Evolutionary conservation across 495 filamentous ascomycete genomes (phyloP), one percentile per base, ranked within the genome.

Genomic region (Aspergillus campestris): DNA sequence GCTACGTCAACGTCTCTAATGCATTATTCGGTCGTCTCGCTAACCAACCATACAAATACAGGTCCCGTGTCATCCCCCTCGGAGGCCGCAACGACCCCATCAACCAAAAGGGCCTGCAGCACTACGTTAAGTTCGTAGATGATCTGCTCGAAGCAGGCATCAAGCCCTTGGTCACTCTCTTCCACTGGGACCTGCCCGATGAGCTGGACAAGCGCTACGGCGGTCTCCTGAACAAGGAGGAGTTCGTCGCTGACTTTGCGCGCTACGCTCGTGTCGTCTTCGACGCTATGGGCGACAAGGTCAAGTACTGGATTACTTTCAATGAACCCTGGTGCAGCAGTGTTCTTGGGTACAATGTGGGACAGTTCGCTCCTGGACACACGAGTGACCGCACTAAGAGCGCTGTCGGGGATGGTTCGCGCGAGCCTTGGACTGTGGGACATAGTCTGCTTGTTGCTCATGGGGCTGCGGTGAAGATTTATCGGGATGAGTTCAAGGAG

Each of bases 11-110:
- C 72, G 12, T 37, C 15, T 31, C 27, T 9, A 6, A 24, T 45
- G 9, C 28, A 10, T n/a, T 27, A 11, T 33, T 12, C 27, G 10
- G 31, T 45, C 14, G 43, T 29, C 31, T 46, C 8, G 42, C 44
- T 12, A 6, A 15, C 13, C 4, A 24, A 24, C 4, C 7, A 24
- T 45, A 8, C 13, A 11, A 28, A 45, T 35, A 13, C 13, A 72
- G 84, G 84, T 75, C 81, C 24, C 78, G 84, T 35, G 77, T 87
- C 50, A 85, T 88, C 49, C 83, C 84, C 11, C 59, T 70, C 37
- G 69, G 69, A n/a, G 69, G 69, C 36, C 66, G 69, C 30, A 70
- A 68, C 31, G 69, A 71, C 31, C 69, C 65, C 8, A 44, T 72
- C 51, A 72, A 77, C 50, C 55, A 71, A 40, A 64, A 66, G 29